Base-by-base conservation (phyloP, 1,284 basidiomycete species). In the Ceratobasidium sp. region DNA sequence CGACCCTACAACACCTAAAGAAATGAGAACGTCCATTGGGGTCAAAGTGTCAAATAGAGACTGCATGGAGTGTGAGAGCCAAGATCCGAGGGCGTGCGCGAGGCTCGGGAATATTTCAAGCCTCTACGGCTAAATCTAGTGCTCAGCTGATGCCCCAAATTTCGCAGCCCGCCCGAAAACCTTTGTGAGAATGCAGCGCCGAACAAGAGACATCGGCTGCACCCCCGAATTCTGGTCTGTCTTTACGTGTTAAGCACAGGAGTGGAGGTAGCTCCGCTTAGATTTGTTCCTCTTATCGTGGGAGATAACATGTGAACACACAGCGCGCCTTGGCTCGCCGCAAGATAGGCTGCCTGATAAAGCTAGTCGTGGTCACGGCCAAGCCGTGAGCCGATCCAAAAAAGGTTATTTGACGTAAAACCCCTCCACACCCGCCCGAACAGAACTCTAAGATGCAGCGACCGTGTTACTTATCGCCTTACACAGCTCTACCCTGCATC, bases 181-280 rank as follows among this genome's bases (percentile, higher is more conserved):
- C 27, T 61, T 53, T 59, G 56, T 27, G 31, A 34, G 56, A 19
- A 37, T 24, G 31, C 19, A 8, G 14, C n/a, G 29, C 31, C 56
- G 37, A 59, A 34, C 56, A 22, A 59, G 29, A 22, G 53, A 27
- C 16, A 31, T 59, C 56, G 56, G 56, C 56, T 59, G 29, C 14
- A 39, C 19, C 14, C 31, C 22, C 6, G 4, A 39, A 37, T 16
- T 49, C 16, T n/a, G 27, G 29, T 11, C 53, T 27, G 7, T 9
- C 24, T 56, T 56, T 56, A 56, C 53, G 53, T 56, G 7, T 56
- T 3, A 27, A 14, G 9, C 5, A 19, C 16, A 31, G 19, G 56
- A 37, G 56, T 59, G 56, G 56, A 59, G 56, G 56, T 39, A 9
- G 29, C 19, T 37, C 43, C 8, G 56, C 31, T 37, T 39, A 59